These are phyloP conservation scores for Phlyctochytrium bullatum DNA, from an alignment of 192 early-diverging fungal species.

Conservation along the genomic window DNA sequence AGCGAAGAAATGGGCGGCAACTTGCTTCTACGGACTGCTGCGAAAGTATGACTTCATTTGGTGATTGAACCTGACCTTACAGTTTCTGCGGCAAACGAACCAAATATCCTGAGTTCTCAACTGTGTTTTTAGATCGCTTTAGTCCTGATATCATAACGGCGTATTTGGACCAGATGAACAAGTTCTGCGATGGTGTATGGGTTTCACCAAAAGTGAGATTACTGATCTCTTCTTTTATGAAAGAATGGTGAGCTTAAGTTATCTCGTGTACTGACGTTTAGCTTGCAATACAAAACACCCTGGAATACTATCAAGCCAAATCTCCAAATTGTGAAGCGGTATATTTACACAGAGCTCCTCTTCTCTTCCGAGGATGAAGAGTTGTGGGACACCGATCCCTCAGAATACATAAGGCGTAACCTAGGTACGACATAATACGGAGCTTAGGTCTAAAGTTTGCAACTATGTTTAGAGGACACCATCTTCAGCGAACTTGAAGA, in stretches of 20 bases:
- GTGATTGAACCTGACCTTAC: not conserved
- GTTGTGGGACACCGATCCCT: conserved; percentile 90
- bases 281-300: no score
- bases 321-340: conserved; percentile 77
- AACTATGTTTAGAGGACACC: no score
- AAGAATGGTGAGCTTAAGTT: conserved; percentile 34
- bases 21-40: conserved; percentile 82
- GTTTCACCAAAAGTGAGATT: conserved; percentile 70
- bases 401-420: conserved; percentile 76
- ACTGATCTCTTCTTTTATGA: conserved; percentile 71
- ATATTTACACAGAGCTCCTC: conserved; percentile 91
- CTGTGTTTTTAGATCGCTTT: conserved; percentile 83
- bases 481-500: conserved; percentile 82
- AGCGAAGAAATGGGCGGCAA: conserved; percentile 91
- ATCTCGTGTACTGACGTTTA: conserved; percentile 69
- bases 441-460: no score
- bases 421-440: no score
- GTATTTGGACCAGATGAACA: conserved; percentile 83
- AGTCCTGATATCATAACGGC: conserved; percentile 82
- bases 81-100: conserved; percentile 32
- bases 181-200: conserved; percentile 68
- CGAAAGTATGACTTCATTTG: conserved; percentile 28
- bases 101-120: conserved; percentile 63
- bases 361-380: conserved; percentile 81
- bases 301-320: conserved; percentile 92